These are phyloP conservation scores for Lumnitzera racemosa DNA, from an alignment of 345 rosid genomes.

Conservation along the genomic window DNA sequence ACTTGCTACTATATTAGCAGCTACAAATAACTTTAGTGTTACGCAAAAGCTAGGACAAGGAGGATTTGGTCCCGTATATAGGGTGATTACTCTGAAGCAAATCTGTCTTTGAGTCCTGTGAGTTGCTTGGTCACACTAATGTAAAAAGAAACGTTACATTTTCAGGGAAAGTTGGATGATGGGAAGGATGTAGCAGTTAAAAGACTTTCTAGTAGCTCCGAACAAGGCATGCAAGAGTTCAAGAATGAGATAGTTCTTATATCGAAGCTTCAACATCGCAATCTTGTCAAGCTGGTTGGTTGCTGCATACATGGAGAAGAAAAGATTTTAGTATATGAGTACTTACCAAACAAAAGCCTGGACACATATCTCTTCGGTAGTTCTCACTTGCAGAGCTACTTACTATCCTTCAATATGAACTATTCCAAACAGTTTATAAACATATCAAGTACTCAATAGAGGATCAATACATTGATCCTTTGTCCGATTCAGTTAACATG, in stretches of 20 bases:
- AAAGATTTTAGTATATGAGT: conserved; percentile 50
- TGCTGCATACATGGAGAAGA: conserved; percentile 56
- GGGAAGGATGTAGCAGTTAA: conserved; percentile 54
- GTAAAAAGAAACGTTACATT: too few relatives aligned
- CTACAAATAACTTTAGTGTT: conserved; percentile 3
- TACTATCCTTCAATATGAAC: too few relatives aligned
- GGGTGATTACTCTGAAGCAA: neutral
- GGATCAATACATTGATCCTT: too few relatives aligned
- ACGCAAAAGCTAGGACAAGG: conserved; percentile 12
- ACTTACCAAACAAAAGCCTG: conserved; percentile 27
- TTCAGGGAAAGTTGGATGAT: conserved; percentile 37
- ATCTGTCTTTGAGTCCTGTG: neutral
- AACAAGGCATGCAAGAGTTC: conserved; percentile 57
- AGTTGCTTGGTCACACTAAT: neutral
- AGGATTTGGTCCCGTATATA: conserved; percentile 9
- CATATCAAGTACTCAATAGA: too few relatives aligned
- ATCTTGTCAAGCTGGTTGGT: conserved; percentile 53
- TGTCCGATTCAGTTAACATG: too few relatives aligned
- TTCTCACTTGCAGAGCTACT: neutral
- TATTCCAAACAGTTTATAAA: too few relatives aligned
- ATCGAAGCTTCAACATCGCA: conserved; percentile 56
- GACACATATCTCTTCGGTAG: conserved; percentile 22
- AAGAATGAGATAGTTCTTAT: conserved; percentile 52
- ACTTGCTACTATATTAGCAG: neutral
- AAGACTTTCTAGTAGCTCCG: conserved; percentile 42